Conservation (phyloP, 2,329 filamentous ascomycete species). For the Aspergillus jensenii region DNA sequence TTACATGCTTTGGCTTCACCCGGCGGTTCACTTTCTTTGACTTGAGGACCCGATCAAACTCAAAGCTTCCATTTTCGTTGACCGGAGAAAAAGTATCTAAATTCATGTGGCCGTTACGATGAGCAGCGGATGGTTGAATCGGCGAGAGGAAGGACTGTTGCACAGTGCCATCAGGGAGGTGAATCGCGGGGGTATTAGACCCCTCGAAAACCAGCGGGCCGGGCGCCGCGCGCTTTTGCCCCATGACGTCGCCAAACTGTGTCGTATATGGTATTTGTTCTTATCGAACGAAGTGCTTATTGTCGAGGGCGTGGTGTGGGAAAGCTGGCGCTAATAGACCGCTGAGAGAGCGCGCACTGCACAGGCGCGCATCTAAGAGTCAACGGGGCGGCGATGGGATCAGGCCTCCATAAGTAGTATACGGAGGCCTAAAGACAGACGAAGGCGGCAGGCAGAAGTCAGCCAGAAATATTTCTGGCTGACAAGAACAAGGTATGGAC, state of each 20-base stretch:
- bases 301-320: not conserved
- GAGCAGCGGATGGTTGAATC: conserved; percentile 17
- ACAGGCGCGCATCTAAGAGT: conserved; percentile 12
- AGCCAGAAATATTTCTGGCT: conserved; percentile 9
- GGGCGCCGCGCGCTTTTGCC: conserved; percentile 20
- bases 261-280: not conserved
- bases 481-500: not conserved
- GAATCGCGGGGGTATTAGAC: conserved; percentile 26
- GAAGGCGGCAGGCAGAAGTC: conserved; percentile 17
- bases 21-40: conserved; percentile 82
- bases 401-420: conserved; percentile 18
- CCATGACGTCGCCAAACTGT: conserved; percentile 20
- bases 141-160: conserved; percentile 25
- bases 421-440: conserved; percentile 4
- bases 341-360: not conserved
- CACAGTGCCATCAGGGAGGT: conserved; percentile 26
- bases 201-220: conserved; percentile 25
- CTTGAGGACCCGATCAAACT: conserved; percentile 92
- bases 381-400: conserved; percentile 1
- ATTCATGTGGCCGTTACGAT: conserved; percentile 50
- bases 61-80: conserved; percentile 92
- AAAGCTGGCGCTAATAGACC: conserved; percentile 1
- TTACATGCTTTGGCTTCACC: conserved; percentile 89
- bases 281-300: not conserved
- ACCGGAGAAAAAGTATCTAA: conserved; percentile 77